Conservation (phyloP, 139 green algal genomes). For the Nannochloris sp. region DNA sequence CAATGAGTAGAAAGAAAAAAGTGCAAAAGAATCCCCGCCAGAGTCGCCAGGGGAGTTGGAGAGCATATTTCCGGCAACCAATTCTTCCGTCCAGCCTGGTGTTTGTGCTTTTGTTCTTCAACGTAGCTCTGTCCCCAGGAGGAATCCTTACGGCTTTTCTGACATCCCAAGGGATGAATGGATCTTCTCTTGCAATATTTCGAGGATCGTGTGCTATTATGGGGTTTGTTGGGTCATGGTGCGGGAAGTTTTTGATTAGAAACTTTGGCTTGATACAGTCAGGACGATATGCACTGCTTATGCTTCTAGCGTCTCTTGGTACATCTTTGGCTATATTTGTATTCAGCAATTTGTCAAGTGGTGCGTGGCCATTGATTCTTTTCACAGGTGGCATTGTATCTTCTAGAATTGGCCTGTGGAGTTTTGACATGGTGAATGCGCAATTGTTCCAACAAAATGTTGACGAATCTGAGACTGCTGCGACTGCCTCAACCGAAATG, state of each 20-base stretch:
- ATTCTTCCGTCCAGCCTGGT: conserved; percentile 37
- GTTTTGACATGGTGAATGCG: conserved; percentile 39
- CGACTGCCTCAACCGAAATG: conserved; percentile 31
- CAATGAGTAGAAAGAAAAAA: conserved; percentile 10
- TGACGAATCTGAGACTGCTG: conserved; percentile 18
- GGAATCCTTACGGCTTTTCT: conserved; percentile 40
- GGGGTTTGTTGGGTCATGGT: conserved; percentile 37
- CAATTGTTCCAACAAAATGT: conserved; percentile 42
- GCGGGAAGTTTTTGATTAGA: conserved; percentile 22
- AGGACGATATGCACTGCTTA: conserved; percentile 15
- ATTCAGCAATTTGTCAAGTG: not conserved
- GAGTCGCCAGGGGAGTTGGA: conserved; percentile 15
- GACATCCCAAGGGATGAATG: conserved; percentile 21
- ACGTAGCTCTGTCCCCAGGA: conserved; percentile 34
- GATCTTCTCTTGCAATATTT: conserved; percentile 26
- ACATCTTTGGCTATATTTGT: conserved; percentile 6
- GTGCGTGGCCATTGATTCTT: conserved; percentile 3
- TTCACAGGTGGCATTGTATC: conserved; percentile 34
- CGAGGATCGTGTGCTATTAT: conserved; percentile 27
- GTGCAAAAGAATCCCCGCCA: not conserved
- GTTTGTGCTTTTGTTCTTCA: conserved; percentile 44
- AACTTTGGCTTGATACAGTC: conserved; percentile 26
- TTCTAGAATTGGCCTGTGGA: conserved; percentile 40
- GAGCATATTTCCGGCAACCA: conserved; percentile 31
- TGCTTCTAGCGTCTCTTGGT: conserved; percentile 16